Conservation (phyloP, 2,329 filamentous ascomycete genomes). For the Trichoderma asperellum region DNA sequence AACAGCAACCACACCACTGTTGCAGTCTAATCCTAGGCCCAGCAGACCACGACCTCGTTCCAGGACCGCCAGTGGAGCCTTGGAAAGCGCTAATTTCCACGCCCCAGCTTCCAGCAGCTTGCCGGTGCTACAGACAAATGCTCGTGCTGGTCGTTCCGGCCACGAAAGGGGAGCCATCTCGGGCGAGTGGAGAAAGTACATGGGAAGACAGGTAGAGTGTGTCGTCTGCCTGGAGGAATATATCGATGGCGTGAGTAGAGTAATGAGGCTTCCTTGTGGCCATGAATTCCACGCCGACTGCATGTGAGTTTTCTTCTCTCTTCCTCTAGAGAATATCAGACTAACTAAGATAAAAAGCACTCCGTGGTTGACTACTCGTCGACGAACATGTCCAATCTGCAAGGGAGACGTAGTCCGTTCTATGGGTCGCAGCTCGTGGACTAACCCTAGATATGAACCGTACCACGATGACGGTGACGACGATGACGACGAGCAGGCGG, state of each 20-base stretch:
- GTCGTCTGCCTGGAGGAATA: slow-evolving; percentile 98
- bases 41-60: slow-evolving; percentile 64
- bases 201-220: slow-evolving; percentile 78
- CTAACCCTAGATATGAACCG: slow-evolving; percentile 57
- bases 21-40: slow-evolving; percentile 61
- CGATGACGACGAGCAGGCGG: slow-evolving; percentile 48
- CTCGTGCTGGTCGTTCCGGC: slow-evolving; percentile 39
- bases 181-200: slow-evolving; percentile 66
- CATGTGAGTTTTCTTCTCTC: slow-evolving; percentile 73
- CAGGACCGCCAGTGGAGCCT: slow-evolving; percentile 64
- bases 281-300: slow-evolving; percentile 98
- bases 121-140: slow-evolving; percentile 43
- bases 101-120: slow-evolving; percentile 50
- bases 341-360: slow-evolving; percentile 60
- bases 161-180: slow-evolving; percentile 56
- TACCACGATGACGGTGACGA: slow-evolving; percentile 59
- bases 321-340: slow-evolving; percentile 32
- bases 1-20: slow-evolving; percentile 78
- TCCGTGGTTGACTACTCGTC: slow-evolving; percentile 92
- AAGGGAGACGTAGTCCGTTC: slow-evolving; percentile 91
- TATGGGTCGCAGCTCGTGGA: slow-evolving; percentile 58
- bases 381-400: slow-evolving; percentile 97
- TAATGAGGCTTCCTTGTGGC: slow-evolving; percentile 96
- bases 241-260: slow-evolving; percentile 86
- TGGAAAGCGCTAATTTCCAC: slow-evolving; percentile 53